Evolutionary conservation across 2,329 filamentous ascomycete genomes (phyloP), one percentile per base, ranked within the genome.

Genomic region (Geosmithia flava): DNA sequence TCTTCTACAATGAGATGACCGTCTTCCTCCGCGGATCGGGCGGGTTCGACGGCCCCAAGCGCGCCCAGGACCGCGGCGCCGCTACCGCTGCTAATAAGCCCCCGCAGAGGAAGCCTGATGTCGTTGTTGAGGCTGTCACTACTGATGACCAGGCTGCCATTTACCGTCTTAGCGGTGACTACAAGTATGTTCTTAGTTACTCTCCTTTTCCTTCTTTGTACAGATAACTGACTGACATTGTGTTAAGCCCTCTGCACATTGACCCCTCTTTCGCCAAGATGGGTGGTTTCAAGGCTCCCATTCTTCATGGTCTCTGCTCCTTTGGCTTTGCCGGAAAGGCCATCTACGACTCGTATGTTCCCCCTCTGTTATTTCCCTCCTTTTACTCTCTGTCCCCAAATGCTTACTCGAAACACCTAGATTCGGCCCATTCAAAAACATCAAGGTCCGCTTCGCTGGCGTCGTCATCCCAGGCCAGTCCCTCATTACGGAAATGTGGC

Each of bases 1-100:
- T 98, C 54, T 97, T 97, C 71, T 97, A 97, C 75, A 97, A 96
- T 68, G 93, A 98, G 68, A 80, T 79, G 53, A 91, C 85, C n/a
- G 80, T 90, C 55, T 96, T 98, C 73, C 80, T 98, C 54, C 83
- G 91, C 50, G 91, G 91, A 45, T 85, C 83, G 50, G 93, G 93
- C 54, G 89, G 90, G 48, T 97, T 97, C 59, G 89, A 85, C 49
- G 93, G 93, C 8, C 77, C 81, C 48, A 81, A 80, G 67, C 91
- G 90, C 69, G 81, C 83, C 23, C 61, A 68, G 17, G 85, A 95
- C 59, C 79, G 93, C 49, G 90, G 91, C 51, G 81, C 84, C 16
- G 80, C 86, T 43, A 95, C 87, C 2, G 83, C 85, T 2, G 71
- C 81, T 23, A 90, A 97, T 71, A 80, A 79, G 64, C 78, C 86